Percentiles rank a stretch among this genome's conserved stretches.
phyloP scores from a whole-genome alignment of 2,329 filamentous ascomycete species.

The Fusarium sp. region DNA sequence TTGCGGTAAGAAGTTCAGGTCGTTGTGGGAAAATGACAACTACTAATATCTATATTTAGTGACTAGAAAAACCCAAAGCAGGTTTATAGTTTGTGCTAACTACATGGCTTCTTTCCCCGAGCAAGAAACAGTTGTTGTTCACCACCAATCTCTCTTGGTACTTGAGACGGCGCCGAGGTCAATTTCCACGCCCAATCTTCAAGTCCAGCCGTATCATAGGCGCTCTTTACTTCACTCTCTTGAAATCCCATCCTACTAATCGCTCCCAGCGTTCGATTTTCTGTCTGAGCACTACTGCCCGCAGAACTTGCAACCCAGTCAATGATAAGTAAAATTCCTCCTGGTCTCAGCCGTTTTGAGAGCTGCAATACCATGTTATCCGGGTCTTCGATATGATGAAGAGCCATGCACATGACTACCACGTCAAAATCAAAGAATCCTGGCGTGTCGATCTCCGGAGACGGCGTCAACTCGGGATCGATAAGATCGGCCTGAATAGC shows the following conservation, averaged over 20 bases:
- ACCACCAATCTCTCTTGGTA: slow-evolving; percentile 41
- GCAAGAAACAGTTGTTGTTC: slow-evolving; percentile 44
- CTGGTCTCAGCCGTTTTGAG: slow-evolving; percentile 42
- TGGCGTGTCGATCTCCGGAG: slow-evolving; percentile 26
- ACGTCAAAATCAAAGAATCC: slow-evolving; percentile 47
- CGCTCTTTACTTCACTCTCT: slow-evolving; percentile 32
- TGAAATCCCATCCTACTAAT: slow-evolving; percentile 40
- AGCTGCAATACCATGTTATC: slow-evolving; percentile 44
- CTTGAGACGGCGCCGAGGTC: slow-evolving; percentile 27
- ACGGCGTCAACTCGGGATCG: slow-evolving; percentile 32
- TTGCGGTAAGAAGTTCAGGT: neutral
- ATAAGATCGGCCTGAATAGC: slow-evolving; percentile 48
- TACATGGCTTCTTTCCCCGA: slow-evolving; percentile 20
- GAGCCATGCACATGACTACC: slow-evolving; percentile 49
- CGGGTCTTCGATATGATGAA: slow-evolving; percentile 50
- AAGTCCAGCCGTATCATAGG: slow-evolving; percentile 40
- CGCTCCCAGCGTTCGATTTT: slow-evolving; percentile 4
- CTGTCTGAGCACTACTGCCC: slow-evolving; percentile 6
- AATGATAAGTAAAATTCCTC: slow-evolving; percentile 48
- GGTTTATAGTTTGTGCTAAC: neutral
- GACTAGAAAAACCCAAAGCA: neutral
- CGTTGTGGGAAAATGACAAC: neutral
- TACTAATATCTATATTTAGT: too few relatives aligned
- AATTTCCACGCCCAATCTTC: slow-evolving; percentile 41
- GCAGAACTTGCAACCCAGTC: slow-evolving; percentile 44